A percentile compares a stretch with the other conserved stretches of the same genome.
Evolutionary conservation across 2,329 filamentous ascomycete species (phyloP).

Genomic region (Aspergillus transmontanensis): DNA sequence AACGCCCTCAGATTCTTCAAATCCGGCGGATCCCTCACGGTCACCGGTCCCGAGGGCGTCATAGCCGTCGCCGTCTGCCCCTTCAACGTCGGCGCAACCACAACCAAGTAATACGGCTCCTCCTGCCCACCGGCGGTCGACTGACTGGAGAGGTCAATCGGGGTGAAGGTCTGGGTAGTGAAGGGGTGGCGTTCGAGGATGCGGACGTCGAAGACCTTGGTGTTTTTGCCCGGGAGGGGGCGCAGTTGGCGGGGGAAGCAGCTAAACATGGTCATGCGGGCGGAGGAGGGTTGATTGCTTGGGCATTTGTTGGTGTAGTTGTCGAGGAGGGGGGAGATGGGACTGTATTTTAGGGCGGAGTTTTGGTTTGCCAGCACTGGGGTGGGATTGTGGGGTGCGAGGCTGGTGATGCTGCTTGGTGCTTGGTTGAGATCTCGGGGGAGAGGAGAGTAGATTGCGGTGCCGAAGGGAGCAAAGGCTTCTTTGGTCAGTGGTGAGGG

Average conservation of each 20-base stretch:
- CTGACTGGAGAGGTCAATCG: constrained; percentile 59
- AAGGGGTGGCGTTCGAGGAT: constrained; percentile 91
- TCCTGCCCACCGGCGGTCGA: constrained; percentile 25
- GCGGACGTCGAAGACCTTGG: constrained; percentile 62
- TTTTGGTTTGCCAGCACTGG: constrained; percentile 78
- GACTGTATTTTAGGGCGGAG: constrained; percentile 81
- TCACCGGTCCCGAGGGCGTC: constrained; percentile 25
- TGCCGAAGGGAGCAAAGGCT: constrained; percentile 78
- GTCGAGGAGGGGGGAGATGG: constrained; percentile 73
- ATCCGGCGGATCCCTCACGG: constrained; percentile 66
- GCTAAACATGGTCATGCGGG: constrained; percentile 86
- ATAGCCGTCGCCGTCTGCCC: constrained; percentile 39
- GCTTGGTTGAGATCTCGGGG: constrained; percentile 53
- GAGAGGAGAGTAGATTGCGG: constrained; percentile 74
- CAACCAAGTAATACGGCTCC: constrained; percentile 68
- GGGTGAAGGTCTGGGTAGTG: constrained; percentile 91
- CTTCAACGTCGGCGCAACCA: constrained; percentile 79
- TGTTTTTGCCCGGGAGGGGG: constrained; percentile 11
- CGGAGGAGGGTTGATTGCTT: constrained; percentile 49
- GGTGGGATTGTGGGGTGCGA: constrained; percentile 46
- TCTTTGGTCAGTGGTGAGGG: constrained; percentile 68
- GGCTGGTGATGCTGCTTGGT: constrained; percentile 48
- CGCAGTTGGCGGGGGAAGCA: constrained; percentile 68
- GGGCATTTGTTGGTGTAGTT: constrained; percentile 63
- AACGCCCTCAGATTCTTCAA: constrained; percentile 72